These are phyloP conservation scores for Aspergillus terreus DNA, from an alignment of 2,329 filamentous ascomycete genomes.

Conservation along the genomic window DNA sequence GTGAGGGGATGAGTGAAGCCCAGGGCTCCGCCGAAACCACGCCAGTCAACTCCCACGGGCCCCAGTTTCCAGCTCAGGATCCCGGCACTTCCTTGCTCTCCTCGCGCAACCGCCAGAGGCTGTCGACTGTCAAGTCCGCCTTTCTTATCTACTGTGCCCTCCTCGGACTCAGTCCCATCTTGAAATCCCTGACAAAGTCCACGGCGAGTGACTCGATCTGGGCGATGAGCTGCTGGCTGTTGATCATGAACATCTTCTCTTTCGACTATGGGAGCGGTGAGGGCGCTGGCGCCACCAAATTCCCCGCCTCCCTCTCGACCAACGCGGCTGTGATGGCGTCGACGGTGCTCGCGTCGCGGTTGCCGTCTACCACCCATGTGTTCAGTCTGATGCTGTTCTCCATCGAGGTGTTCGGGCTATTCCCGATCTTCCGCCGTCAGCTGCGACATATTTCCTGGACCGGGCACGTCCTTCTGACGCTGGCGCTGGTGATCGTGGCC, in stretches of 20 bases:
- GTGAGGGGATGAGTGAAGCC: conserved; percentile 25
- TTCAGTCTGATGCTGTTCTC: conserved; percentile 94
- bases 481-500: conserved; percentile 72
- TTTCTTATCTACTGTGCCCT: conserved; percentile 89
- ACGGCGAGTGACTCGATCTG: conserved; percentile 94
- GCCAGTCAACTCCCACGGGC: not conserved
- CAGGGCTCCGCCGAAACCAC: conserved; percentile 44
- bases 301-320: conserved; percentile 70
- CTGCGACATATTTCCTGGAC: conserved; percentile 76
- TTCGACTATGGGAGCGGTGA: conserved; percentile 81
- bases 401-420: conserved; percentile 94
- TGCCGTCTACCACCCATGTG: conserved; percentile 87
- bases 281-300: conserved; percentile 43
- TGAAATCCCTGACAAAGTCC: conserved; percentile 91
- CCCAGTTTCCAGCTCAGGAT: not conserved
- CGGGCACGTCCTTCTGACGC: conserved; percentile 74
- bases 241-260: conserved; percentile 94
- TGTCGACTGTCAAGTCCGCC: conserved; percentile 87
- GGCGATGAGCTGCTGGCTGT: conserved; percentile 90
- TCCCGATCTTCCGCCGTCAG: conserved; percentile 94
- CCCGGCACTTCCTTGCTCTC: conserved; percentile 39
- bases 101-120: conserved; percentile 56
- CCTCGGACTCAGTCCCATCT: conserved; percentile 86
- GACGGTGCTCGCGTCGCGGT: conserved; percentile 83
- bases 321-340: conserved; percentile 96